phyloP scores from a whole-genome alignment of 352 stramenopile genomes.

The Elongisporangium undulatum region DNA sequence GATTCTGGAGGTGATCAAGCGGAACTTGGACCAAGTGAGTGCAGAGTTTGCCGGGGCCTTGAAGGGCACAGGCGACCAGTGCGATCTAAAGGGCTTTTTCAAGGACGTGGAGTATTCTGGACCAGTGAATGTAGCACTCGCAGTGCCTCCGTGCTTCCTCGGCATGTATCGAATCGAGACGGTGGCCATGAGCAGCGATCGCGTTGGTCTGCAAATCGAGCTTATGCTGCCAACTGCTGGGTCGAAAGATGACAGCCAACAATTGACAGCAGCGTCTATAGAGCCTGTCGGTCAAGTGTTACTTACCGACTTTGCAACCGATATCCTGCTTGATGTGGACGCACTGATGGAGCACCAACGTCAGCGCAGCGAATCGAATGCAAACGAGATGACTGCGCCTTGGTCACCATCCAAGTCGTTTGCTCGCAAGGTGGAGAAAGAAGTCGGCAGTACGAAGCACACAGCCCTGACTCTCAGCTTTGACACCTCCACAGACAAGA shows the following conservation, averaged over 20 bases:
- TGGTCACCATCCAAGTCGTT: conserved; percentile 32
- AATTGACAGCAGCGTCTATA: conserved; percentile 12
- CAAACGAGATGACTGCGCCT: conserved; percentile 24
- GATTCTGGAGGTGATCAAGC: conserved; percentile 46
- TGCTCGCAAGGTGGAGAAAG: conserved; percentile 15
- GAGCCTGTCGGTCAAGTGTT: conserved; percentile 31
- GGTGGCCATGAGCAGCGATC: conserved; percentile 30
- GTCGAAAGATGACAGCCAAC: not conserved
- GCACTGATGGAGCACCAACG: conserved; percentile 43
- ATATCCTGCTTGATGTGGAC: conserved; percentile 57
- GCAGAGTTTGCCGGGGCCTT: conserved; percentile 40
- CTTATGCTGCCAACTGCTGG: conserved; percentile 32
- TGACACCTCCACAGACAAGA: conserved; percentile 4
- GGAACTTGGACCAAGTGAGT: conserved; percentile 54
- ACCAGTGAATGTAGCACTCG: conserved; percentile 41
- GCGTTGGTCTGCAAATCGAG: conserved; percentile 54
- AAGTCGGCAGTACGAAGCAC: conserved; percentile 28
- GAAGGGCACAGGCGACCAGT: conserved; percentile 46
- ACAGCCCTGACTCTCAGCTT: conserved; percentile 27
- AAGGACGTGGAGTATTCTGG: conserved; percentile 52
- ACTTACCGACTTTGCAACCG: conserved; percentile 41
- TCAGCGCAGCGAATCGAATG: conserved; percentile 19
- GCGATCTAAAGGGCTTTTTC: conserved; percentile 51
- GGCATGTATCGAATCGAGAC: conserved; percentile 51
- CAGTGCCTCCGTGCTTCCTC: conserved; percentile 49